Evolutionary conservation across 1,139 yeast species (phyloP).

Genomic region (Eremothecium cymbalariae): DNA sequence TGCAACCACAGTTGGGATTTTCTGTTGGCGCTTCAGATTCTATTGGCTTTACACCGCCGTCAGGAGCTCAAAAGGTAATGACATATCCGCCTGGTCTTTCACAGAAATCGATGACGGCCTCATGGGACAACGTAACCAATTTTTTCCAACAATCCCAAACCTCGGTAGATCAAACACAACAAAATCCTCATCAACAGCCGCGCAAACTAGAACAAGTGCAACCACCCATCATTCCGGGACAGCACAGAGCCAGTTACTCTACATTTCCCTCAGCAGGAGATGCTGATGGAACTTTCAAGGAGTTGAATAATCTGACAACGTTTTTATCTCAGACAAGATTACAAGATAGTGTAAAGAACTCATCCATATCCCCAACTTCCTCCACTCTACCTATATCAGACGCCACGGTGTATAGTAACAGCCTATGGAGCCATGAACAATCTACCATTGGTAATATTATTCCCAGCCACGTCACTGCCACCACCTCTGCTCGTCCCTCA

Average conservation of each 20-base stretch:
- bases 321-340: constrained; percentile 23
- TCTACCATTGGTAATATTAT: constrained; percentile 2
- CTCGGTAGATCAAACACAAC: constrained; percentile 1
- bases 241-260: constrained; percentile 5
- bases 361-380: constrained; percentile 3
- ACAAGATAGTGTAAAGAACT: constrained; percentile 11
- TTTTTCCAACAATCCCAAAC: constrained; percentile 8
- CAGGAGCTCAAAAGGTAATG: constrained; percentile 3
- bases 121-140: constrained; percentile 7
- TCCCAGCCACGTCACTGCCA: constrained; percentile 1
- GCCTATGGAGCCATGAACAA: constrained; percentile 2
- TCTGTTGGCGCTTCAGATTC: constrained; percentile 4
- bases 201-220: no score
- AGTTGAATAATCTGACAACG: constrained; percentile 24
- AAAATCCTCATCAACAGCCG: background rate
- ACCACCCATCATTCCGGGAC: background rate
- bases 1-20: background rate
- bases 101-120: constrained; percentile 3
- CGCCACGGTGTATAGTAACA: constrained; percentile 1
- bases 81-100: constrained; percentile 1
- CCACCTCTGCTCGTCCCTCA: background rate
- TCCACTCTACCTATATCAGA: constrained; percentile 1
- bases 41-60: background rate
- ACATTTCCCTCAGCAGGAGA: constrained; percentile 4
- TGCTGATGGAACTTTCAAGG: constrained; percentile 19